phyloP scores from a whole-genome alignment of 768 basidiomycete species.

The Boletus pseudopeckii region DNA sequence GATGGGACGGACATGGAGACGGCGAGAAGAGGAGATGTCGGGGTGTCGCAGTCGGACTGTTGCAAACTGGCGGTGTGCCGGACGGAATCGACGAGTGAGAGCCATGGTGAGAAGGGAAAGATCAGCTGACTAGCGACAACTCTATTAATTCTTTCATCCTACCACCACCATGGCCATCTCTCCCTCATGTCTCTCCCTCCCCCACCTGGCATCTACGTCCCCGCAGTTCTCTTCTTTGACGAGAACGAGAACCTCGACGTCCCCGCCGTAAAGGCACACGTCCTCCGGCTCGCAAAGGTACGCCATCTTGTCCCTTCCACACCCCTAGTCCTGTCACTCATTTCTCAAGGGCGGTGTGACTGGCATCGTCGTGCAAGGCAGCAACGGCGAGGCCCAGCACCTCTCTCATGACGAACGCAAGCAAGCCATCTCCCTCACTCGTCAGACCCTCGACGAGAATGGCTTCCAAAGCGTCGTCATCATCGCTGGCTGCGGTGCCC shows the following conservation, averaged over 20 bases:
- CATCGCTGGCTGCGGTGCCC: constrained; percentile 82
- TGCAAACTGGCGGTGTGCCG: not conserved
- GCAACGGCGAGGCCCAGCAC: constrained; percentile 75
- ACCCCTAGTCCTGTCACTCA: constrained; percentile 19
- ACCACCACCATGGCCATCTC: not conserved
- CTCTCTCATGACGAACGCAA: constrained; percentile 71
- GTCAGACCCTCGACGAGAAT: constrained; percentile 68
- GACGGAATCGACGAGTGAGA: not conserved
- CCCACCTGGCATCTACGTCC: constrained; percentile 71
- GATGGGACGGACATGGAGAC: constrained; percentile 68
- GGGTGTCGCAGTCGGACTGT: constrained; percentile 17
- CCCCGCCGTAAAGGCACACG: constrained; percentile 61
- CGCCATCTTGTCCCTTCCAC: not conserved
- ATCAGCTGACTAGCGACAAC: not conserved
- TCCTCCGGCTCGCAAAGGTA: constrained; percentile 71
- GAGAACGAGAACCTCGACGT: constrained; percentile 69
- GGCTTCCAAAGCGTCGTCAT: constrained; percentile 66
- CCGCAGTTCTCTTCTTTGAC: constrained; percentile 72
- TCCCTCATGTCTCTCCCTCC: constrained; percentile 39
- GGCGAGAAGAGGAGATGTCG: constrained; percentile 49
- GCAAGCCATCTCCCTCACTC: constrained; percentile 57
- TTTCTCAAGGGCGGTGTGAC: constrained; percentile 60
- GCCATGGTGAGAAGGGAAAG: not conserved
- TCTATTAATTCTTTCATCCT: not conserved
- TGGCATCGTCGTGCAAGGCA: constrained; percentile 70